phyloP scores from a whole-genome alignment of 2,329 filamentous ascomycete genomes.

The Microcyclospora tardicrescens region DNA sequence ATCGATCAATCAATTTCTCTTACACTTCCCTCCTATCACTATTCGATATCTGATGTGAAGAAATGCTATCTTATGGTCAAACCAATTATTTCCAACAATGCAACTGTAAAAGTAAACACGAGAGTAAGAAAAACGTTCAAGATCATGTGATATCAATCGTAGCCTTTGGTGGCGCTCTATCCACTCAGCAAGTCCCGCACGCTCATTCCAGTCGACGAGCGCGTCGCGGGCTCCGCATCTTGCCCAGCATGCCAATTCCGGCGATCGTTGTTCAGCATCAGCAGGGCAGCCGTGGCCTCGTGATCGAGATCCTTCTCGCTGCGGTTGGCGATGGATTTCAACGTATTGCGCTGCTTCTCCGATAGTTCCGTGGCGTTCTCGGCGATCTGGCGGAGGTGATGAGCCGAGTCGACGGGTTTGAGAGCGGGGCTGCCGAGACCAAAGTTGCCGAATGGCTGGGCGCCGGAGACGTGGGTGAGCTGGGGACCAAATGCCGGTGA shows the following conservation, averaged over 20 bases:
- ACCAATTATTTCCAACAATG: too few relatives aligned
- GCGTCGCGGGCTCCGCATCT: slow-evolving; percentile 5
- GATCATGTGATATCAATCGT: too few relatives aligned
- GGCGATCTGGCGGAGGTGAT: slow-evolving; percentile 14
- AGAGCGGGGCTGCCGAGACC: slow-evolving; percentile 32
- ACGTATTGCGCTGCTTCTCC: slow-evolving; percentile 10
- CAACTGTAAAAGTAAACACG: too few relatives aligned
- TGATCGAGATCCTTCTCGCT: slow-evolving; percentile 37
- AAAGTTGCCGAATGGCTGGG: slow-evolving; percentile 10
- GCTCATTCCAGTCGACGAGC: slow-evolving; percentile 26
- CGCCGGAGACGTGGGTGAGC: slow-evolving; percentile 14
- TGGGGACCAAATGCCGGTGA: slow-evolving; percentile 47
- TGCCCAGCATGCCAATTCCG: slow-evolving; percentile 33
- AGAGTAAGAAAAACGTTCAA: too few relatives aligned
- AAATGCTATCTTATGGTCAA: too few relatives aligned
- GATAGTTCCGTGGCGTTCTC: slow-evolving; percentile 15
- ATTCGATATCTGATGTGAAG: too few relatives aligned
- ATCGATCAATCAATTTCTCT: too few relatives aligned
- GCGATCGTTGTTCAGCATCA: slow-evolving; percentile 78
- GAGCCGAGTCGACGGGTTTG: slow-evolving; percentile 39
- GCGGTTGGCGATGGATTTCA: slow-evolving; percentile 2
- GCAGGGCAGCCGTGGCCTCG: slow-evolving; percentile 69
- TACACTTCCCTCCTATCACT: too few relatives aligned
- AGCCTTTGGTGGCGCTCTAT: slow-evolving; percentile 3
- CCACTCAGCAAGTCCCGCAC: slow-evolving; percentile 33